Evolutionary conservation across 805 yeast genomes (phyloP).

Genomic region (Saccharomycopsis sp.): DNA sequence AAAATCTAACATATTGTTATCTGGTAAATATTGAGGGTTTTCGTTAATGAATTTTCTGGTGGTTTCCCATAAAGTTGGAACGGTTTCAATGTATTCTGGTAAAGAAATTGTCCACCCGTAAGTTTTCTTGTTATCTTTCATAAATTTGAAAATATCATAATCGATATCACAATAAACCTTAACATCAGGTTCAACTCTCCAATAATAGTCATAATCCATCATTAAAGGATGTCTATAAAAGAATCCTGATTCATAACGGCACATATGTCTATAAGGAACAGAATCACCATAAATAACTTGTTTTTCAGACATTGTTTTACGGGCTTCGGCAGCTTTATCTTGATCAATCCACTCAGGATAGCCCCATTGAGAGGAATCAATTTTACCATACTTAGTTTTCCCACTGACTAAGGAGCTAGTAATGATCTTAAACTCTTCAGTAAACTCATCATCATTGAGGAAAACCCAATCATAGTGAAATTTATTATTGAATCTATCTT

Average conservation of each 20-base stretch:
- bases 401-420: slow-evolving; percentile 70
- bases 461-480: slow-evolving; percentile 93
- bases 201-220: slow-evolving; percentile 76
- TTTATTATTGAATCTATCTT: slow-evolving; percentile 78
- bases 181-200: slow-evolving; percentile 91
- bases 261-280: slow-evolving; percentile 77
- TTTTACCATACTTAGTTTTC: slow-evolving; percentile 60
- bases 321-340: slow-evolving; percentile 47
- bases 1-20: slow-evolving; percentile 58
- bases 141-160: slow-evolving; percentile 71
- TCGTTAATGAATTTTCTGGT: slow-evolving; percentile 50
- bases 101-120: slow-evolving; percentile 74
- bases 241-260: slow-evolving; percentile 85
- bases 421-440: slow-evolving; percentile 64
- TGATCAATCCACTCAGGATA: slow-evolving; percentile 78
- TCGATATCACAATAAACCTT: slow-evolving; percentile 73
- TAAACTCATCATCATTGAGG: slow-evolving; percentile 77
- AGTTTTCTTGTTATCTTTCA: slow-evolving; percentile 64
- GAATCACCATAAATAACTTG: slow-evolving; percentile 56
- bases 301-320: slow-evolving; percentile 41
- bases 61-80: slow-evolving; percentile 66
- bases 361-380: slow-evolving; percentile 83
- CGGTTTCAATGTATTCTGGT: slow-evolving; percentile 64
- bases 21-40: slow-evolving; percentile 49
- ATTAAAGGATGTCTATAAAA: slow-evolving; percentile 71